Evolutionary conservation across 2,329 filamentous ascomycete genomes (phyloP).

Genomic region (Fusarium algeriense): DNA sequence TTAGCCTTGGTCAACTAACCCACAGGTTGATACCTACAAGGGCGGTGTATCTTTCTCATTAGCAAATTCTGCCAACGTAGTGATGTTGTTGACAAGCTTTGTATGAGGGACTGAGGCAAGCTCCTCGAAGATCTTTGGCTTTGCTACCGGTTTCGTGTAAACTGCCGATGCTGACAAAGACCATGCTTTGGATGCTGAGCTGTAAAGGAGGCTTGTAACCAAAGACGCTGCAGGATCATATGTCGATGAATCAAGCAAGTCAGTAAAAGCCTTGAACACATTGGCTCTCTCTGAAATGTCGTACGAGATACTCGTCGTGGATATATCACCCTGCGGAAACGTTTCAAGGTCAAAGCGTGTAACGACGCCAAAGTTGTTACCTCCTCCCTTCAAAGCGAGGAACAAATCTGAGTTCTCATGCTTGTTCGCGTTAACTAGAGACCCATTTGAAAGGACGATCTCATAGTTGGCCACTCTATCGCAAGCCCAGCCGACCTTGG

Average conservation of each 20-base stretch:
- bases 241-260: not conserved
- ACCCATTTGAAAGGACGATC: not conserved
- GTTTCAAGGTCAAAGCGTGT: not conserved
- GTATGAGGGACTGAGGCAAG: not conserved
- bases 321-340: not conserved
- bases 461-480: constrained; percentile 4
- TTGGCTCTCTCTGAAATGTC: not conserved
- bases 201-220: not conserved
- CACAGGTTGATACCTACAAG: not conserved
- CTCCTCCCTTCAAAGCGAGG: constrained; percentile 10
- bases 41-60: not conserved
- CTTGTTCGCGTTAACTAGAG: not conserved
- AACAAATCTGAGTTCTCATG: not conserved
- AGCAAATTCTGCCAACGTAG: not conserved
- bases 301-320: not conserved
- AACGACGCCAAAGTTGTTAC: not conserved
- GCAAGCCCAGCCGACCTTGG: not conserved
- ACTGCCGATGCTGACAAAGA: not conserved
- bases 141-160: not conserved
- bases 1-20: accelerated
- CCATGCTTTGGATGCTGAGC: not conserved
- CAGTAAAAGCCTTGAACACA: not conserved
- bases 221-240: not conserved
- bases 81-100: not conserved
- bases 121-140: not conserved